phyloP scores from a whole-genome alignment of 495 filamentous ascomycete genomes.

The Penicillium daleae region DNA sequence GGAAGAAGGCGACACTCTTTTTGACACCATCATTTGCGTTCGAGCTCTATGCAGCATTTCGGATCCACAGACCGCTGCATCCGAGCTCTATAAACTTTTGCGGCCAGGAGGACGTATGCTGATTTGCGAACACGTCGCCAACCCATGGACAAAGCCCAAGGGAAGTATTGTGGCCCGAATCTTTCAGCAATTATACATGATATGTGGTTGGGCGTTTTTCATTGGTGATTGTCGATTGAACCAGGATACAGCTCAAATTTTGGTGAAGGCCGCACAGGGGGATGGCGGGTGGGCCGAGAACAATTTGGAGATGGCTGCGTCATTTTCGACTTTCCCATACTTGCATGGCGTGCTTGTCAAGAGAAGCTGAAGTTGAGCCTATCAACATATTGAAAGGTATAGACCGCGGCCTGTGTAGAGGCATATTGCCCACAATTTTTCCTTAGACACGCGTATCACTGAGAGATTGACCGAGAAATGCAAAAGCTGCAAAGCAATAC shows the following conservation, averaged over 20 bases:
- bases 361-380: not conserved
- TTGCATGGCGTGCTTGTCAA: slow-evolving; percentile 1
- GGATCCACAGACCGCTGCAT: not conserved
- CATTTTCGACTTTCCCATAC: slow-evolving; percentile 3
- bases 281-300: not conserved
- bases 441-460: too few relatives aligned
- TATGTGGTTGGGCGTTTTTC: slow-evolving; percentile 3
- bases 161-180: slow-evolving; percentile 1
- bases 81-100: not conserved
- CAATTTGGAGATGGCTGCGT: not conserved
- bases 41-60: slow-evolving; percentile 4
- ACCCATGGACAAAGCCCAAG: slow-evolving; percentile 1
- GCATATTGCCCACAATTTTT: too few relatives aligned
- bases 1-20: not conserved
- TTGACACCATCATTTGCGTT: slow-evolving; percentile 5
- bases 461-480: not conserved
- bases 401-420: too few relatives aligned
- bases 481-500: not conserved
- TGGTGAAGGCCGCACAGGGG: not conserved
- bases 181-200: slow-evolving; percentile 3
- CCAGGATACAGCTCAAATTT: not conserved
- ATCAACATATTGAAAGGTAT: not conserved
- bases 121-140: slow-evolving; percentile 3
- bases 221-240: slow-evolving; percentile 6
- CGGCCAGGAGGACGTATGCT: not conserved